Evolutionary conservation across 2,329 filamentous ascomycete genomes (phyloP), one percentile per base, ranked within the genome.

Genomic region (Phaeosphaeria sp.): DNA sequence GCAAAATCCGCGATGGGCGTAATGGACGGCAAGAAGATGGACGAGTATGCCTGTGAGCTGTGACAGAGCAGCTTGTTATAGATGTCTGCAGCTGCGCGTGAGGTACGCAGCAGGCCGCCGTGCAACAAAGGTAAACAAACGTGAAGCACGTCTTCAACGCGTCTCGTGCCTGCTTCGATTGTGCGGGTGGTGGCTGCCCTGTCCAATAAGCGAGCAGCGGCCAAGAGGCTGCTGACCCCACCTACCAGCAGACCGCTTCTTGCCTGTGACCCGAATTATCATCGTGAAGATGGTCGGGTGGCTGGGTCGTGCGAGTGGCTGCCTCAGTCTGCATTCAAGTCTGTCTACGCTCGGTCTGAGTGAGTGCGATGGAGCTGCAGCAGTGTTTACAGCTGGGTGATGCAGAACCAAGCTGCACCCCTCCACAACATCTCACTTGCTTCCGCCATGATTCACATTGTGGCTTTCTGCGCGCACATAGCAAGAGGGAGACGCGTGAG

Each of bases 141-240:
- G 25, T 49, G 21, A 48, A 53, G 47, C 64, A 65, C 66, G 62
- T 63, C 60, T 60, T 56, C 63, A 36, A 64, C 64, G 65, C 63
- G 66, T 62, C 57, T 54, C 52, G 46, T 53, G 47, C 30, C 13
- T 11, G 30, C 55, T 54, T 22, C 18, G 36, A 47, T 54, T 68
- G 63, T 63, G 60, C 55, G 60, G 52, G 46, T 52, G 42, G 47
- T 52, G 49, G 27, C 30, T 17, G 17, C 22, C 36, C 49, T 20
- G 17, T 25, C 63, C 63, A 63, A 62, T 65, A 58, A 59, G 63
- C 63, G 63, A 62, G 58, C 44, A 48, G 56, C 44, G 51, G 42
- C 50, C 23, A 43, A 54, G n/a, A 23, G 10, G 18, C 41, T 39
- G 47, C 53, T 62, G 63, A 63, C 63, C 60, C 60, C 60, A 59